Evolutionary conservation across 139 green algal species (phyloP).

Genomic region (Pleodorina starrii): DNA sequence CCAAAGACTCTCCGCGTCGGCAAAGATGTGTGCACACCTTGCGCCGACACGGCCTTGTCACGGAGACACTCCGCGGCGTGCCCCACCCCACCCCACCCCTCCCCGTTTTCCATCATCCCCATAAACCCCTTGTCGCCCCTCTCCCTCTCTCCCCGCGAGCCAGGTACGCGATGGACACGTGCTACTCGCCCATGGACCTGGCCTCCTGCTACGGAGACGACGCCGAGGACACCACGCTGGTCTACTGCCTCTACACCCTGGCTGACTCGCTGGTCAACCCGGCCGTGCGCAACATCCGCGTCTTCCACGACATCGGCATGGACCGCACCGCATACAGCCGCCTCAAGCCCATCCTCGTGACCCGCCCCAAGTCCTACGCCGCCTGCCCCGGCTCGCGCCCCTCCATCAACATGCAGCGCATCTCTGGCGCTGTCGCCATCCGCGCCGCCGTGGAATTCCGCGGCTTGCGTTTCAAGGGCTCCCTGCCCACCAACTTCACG

Average conservation of each 20-base stretch:
- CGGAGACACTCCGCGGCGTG: background rate
- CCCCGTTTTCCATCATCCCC: background rate
- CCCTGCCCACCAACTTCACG: slow-evolving; percentile 5
- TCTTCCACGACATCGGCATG: slow-evolving; percentile 21
- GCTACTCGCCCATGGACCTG: slow-evolving; percentile 8
- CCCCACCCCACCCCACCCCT: background rate
- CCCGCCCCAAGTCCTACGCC: background rate
- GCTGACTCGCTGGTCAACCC: slow-evolving; percentile 24
- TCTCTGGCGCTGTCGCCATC: background rate
- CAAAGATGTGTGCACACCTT: background rate
- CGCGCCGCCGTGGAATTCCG: background rate
- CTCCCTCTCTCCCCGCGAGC: background rate
- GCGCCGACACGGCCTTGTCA: background rate
- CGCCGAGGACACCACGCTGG: background rate
- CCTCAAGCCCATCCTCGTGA: background rate
- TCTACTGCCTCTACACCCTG: slow-evolving; percentile 10
- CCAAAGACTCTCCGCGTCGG: background rate
- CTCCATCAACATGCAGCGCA: background rate
- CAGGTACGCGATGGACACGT: background rate
- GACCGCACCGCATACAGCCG: background rate
- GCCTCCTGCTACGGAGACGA: background rate
- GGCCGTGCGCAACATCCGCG: background rate
- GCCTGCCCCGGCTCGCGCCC: background rate
- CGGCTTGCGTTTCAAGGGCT: background rate
- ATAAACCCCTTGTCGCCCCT: background rate